Evolutionary conservation across 169 alveolate genomes (phyloP).

Genomic region (Plasmodium reichenowi): DNA sequence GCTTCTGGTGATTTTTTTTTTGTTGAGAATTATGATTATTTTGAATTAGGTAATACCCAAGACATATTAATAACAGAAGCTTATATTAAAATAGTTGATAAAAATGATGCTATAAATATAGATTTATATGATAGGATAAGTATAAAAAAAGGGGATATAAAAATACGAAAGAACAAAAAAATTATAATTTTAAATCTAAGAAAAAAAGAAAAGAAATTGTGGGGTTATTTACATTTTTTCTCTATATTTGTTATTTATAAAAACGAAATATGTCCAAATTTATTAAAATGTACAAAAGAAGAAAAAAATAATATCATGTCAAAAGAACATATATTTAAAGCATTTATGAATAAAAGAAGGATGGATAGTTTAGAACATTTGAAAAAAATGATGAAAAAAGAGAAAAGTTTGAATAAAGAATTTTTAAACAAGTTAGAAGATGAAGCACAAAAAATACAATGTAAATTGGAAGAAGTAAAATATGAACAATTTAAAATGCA

Average conservation of each 20-base stretch:
- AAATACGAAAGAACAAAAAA: slow-evolving; percentile 16
- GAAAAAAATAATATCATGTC: slow-evolving; percentile 38
- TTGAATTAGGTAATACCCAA: slow-evolving; percentile 15
- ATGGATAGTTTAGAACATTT: slow-evolving; percentile 43
- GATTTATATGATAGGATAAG: slow-evolving; percentile 68
- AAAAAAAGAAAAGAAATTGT: slow-evolving; percentile 61
- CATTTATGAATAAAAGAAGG: slow-evolving; percentile 45
- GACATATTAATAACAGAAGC: slow-evolving; percentile 45
- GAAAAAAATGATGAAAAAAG: slow-evolving; percentile 30
- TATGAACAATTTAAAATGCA: slow-evolving; percentile 20
- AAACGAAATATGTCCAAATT: slow-evolving; percentile 48
- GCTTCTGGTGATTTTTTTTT: not conserved
- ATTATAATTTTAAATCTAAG: slow-evolving; percentile 24
- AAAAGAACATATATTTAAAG: slow-evolving; percentile 46
- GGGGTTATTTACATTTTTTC: slow-evolving; percentile 62
- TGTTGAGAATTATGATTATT: not conserved
- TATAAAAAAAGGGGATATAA: slow-evolving; percentile 24
- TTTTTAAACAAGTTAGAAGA: slow-evolving; percentile 32
- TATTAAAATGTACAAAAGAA: slow-evolving; percentile 64
- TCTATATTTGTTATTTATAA: slow-evolving; percentile 35
- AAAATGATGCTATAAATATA: slow-evolving; percentile 19
- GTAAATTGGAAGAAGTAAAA: slow-evolving; percentile 32
- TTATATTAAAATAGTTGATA: slow-evolving; percentile 37
- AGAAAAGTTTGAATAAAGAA: slow-evolving; percentile 16
- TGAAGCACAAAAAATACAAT: slow-evolving; percentile 56